Conservation (phyloP, 306 rosid species). For the Trifolium fragiferum region DNA sequence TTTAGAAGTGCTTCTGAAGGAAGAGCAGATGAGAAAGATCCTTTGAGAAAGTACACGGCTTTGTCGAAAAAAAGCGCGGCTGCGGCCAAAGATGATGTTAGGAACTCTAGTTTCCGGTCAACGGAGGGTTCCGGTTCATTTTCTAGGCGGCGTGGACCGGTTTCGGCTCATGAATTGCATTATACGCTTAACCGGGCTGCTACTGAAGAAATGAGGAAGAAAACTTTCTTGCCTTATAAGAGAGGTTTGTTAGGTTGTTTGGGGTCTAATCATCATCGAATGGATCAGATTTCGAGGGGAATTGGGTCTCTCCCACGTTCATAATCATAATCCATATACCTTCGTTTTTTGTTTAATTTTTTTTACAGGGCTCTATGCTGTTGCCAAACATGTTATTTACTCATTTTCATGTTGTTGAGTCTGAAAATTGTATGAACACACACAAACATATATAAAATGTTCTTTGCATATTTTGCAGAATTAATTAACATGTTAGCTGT, state of each 20-base stretch:
- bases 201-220: conserved; percentile 85
- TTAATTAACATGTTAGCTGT: neutral
- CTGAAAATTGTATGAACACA: conserved; percentile 35
- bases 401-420: conserved; percentile 22
- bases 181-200: conserved; percentile 90
- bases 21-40: conserved; percentile 68
- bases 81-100: conserved; percentile 54
- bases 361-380: neutral
- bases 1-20: conserved; percentile 97
- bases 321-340: conserved; percentile 34
- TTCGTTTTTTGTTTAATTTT: neutral
- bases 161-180: conserved; percentile 89
- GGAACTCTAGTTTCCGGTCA: conserved; percentile 84
- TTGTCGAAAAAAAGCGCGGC: conserved; percentile 52
- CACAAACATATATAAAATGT: conserved; percentile 1
- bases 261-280: conserved; percentile 60
- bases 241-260: conserved; percentile 86
- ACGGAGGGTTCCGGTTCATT: conserved; percentile 70
- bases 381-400: conserved; percentile 9
- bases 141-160: conserved; percentile 66
- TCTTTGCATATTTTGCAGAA: neutral
- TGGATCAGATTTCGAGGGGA: conserved; percentile 65
- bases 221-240: conserved; percentile 86
- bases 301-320: conserved; percentile 72
- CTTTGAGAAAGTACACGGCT: conserved; percentile 50